These are phyloP conservation scores for Mycena chlorophos DNA, from an alignment of 768 basidiomycete species.

Conservation along the genomic window DNA sequence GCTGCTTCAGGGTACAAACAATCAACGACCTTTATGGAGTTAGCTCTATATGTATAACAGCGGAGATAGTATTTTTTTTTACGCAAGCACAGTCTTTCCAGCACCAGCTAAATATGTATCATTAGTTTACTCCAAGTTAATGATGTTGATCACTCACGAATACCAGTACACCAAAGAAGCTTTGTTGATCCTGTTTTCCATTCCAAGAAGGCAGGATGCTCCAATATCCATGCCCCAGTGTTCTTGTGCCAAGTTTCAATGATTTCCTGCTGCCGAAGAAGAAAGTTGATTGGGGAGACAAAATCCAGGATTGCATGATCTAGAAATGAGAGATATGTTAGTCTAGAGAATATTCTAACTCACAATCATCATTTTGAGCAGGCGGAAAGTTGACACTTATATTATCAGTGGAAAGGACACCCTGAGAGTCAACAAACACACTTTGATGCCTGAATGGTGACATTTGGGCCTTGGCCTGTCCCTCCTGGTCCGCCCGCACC, in stretches of 20 bases:
- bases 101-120: not conserved
- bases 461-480: too few relatives aligned
- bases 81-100: conserved; percentile 3
- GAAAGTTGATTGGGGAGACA: not conserved
- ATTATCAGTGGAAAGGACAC: too few relatives aligned
- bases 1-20: not conserved
- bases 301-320: too few relatives aligned
- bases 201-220: not conserved
- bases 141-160: not conserved
- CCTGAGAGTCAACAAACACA: too few relatives aligned
- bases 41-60: not conserved
- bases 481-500: too few relatives aligned
- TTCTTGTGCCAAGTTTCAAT: not conserved
- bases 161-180: not conserved
- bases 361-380: too few relatives aligned
- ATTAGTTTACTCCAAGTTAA: not conserved
- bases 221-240: conserved; percentile 1
- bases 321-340: too few relatives aligned
- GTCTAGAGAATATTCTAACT: too few relatives aligned
- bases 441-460: too few relatives aligned
- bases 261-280: not conserved
- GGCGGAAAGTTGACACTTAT: too few relatives aligned
- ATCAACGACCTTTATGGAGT: not conserved
- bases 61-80: not conserved
- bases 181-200: not conserved